phyloP scores from a whole-genome alignment of 2,329 filamentous ascomycete genomes.

The Dothistroma pini region DNA sequence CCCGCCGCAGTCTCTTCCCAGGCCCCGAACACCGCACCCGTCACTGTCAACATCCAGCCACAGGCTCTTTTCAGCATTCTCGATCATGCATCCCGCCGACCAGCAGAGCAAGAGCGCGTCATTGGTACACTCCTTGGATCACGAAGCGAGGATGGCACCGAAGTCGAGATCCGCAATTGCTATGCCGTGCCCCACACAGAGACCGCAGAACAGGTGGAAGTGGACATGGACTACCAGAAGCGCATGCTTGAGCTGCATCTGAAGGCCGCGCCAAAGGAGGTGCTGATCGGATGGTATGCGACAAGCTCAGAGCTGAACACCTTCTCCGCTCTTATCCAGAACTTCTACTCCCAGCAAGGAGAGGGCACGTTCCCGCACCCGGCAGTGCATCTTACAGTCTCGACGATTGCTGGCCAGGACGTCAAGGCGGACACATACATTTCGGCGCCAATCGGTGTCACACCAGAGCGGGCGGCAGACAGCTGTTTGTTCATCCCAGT shows the following conservation, averaged over 20 bases:
- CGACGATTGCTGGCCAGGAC: slow-evolving; percentile 80
- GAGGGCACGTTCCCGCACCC: slow-evolving; percentile 97
- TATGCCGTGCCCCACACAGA: slow-evolving; percentile 99
- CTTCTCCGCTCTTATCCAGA: slow-evolving; percentile 97
- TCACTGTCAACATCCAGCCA: slow-evolving; percentile 91
- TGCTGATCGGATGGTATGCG: slow-evolving; percentile 96
- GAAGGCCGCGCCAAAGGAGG: slow-evolving; percentile 88
- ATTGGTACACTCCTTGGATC: slow-evolving; percentile 93
- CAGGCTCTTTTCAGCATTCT: slow-evolving; percentile 70
- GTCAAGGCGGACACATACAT: slow-evolving; percentile 94
- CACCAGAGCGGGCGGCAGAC: slow-evolving; percentile 89
- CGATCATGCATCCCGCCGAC: slow-evolving; percentile 90
- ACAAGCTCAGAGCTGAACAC: slow-evolving; percentile 96
- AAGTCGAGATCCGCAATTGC: slow-evolving; percentile 92
- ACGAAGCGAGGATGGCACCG: slow-evolving; percentile 92
- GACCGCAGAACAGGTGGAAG: slow-evolving; percentile 97
- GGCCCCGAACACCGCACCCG: slow-evolving; percentile 74
- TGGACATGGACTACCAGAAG: slow-evolving; percentile 99
- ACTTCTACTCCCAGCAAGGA: slow-evolving; percentile 97
- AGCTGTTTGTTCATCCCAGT: slow-evolving; percentile 97
- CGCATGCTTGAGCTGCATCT: slow-evolving; percentile 96
- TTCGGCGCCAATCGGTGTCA: slow-evolving; percentile 89
- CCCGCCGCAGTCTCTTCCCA: slow-evolving; percentile 74
- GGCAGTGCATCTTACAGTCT: slow-evolving; percentile 95
- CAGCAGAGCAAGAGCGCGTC: slow-evolving; percentile 88